Percentiles rank a stretch among this genome's conserved stretches.
These are phyloP conservation scores for Flagelloscypha sp. DNA, from an alignment of 768 basidiomycete genomes.

Conservation along the genomic window DNA sequence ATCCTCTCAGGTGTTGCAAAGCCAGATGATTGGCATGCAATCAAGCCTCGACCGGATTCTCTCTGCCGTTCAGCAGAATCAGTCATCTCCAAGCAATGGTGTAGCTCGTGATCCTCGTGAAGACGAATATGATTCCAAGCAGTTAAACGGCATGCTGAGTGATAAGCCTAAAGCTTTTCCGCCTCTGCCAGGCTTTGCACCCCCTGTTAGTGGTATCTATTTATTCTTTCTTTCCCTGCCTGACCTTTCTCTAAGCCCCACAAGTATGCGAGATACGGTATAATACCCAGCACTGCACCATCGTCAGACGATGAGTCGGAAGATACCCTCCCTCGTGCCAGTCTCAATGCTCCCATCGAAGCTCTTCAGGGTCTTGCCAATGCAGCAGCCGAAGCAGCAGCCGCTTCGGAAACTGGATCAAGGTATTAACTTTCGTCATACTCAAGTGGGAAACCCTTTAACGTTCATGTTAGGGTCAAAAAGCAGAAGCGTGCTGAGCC, in stretches of 20 bases:
- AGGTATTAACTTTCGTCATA: constrained; percentile 31
- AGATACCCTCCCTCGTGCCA: constrained; percentile 75
- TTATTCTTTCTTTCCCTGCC: constrained; percentile 12
- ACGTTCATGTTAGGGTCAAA: constrained; percentile 46
- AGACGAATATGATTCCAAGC: constrained; percentile 33
- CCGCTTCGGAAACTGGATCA: constrained; percentile 56
- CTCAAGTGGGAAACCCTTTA: constrained; percentile 3
- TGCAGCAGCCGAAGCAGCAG: constrained; percentile 89
- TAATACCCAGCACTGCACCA: constrained; percentile 73
- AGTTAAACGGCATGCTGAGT: constrained; percentile 21
- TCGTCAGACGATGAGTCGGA: constrained; percentile 91
- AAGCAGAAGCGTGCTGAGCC: constrained; percentile 82
- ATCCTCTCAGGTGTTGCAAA: constrained; percentile 67
- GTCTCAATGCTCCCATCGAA: constrained; percentile 88
- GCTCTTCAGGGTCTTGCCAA: constrained; percentile 91
- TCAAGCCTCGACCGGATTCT: constrained; percentile 81
- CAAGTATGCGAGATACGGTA: constrained; percentile 87
- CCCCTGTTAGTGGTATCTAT: constrained; percentile 49
- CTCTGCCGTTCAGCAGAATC: constrained; percentile 51
- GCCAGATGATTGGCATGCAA: constrained; percentile 93
- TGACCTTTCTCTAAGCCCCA: constrained; percentile 48
- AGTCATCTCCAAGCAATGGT: constrained; percentile 22
- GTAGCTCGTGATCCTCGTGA: constrained; percentile 23
- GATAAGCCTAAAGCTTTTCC: constrained; percentile 51
- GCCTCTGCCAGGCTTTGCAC: constrained; percentile 84